phyloP scores from a whole-genome alignment of 306 rosid species.

The Medicago ruthenica region DNA sequence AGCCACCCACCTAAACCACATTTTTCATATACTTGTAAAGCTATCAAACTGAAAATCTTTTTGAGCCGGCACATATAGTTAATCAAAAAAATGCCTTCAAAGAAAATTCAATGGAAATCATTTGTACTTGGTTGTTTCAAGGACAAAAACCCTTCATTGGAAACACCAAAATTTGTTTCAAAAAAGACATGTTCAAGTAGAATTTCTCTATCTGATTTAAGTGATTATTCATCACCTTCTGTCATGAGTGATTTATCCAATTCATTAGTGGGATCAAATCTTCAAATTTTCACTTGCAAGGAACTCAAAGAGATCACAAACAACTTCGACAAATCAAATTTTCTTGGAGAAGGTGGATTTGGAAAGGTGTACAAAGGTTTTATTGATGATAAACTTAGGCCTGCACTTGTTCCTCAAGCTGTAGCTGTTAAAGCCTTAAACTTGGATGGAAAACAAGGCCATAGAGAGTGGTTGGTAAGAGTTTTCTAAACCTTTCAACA shows the following conservation, averaged over 20 bases:
- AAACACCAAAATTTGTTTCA: conserved; percentile 40
- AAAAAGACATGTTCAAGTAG: conserved; percentile 56
- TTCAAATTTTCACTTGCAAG: conserved; percentile 70
- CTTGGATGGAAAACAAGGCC: conserved; percentile 92
- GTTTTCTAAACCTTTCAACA: background rate
- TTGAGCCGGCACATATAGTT: conserved; percentile 8
- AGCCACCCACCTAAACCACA: conserved; percentile 32
- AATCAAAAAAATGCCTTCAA: conserved; percentile 54
- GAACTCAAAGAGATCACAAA: conserved; percentile 74
- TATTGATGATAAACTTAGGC: conserved; percentile 66
- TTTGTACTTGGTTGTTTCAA: conserved; percentile 64
- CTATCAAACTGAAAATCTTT: conserved; percentile 30
- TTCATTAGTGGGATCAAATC: conserved; percentile 75
- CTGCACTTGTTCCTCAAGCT: conserved; percentile 57
- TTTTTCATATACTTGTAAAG: conserved; percentile 38
- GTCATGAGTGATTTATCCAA: conserved; percentile 78
- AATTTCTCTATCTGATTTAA: conserved; percentile 76
- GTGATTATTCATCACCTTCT: conserved; percentile 66
- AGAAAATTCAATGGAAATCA: conserved; percentile 45
- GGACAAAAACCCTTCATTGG: conserved; percentile 41
- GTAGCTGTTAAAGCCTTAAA: conserved; percentile 87
- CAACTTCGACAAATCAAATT: conserved; percentile 56
- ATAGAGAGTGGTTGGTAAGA: conserved; percentile 94
- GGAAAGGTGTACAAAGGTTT: conserved; percentile 91
- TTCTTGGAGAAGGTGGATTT: conserved; percentile 93